These are phyloP conservation scores for Yarrowia galli DNA, from an alignment of 1,139 yeast genomes.

Conservation along the genomic window DNA sequence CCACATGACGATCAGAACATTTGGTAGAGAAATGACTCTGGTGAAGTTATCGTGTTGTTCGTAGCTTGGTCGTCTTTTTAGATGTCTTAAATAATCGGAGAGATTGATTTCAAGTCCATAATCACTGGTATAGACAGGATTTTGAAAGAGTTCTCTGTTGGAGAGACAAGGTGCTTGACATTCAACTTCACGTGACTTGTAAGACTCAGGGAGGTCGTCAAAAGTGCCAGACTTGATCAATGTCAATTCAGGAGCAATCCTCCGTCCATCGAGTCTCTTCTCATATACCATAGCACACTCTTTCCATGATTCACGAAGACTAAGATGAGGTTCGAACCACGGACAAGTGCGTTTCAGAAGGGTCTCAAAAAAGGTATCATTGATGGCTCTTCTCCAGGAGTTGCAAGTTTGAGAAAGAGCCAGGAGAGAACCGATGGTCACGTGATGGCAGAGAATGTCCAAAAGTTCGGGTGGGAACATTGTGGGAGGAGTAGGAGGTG, in stretches of 20 bases:
- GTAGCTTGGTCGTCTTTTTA: neutral
- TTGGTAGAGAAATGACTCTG: neutral
- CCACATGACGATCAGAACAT: neutral
- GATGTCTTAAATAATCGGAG: neutral
- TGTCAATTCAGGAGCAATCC: no score
- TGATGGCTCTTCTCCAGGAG: neutral
- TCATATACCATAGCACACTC: neutral
- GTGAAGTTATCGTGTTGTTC: neutral
- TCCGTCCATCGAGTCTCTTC: neutral
- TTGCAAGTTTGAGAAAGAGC: neutral
- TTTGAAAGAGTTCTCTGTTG: neutral
- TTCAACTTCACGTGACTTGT: no score
- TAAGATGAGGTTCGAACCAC: neutral
- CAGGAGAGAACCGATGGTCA: neutral
- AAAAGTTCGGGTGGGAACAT: neutral
- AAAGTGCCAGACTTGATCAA: no score
- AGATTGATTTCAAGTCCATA: neutral
- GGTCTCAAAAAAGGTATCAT: neutral
- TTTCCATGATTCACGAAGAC: neutral
- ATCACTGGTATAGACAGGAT: neutral
- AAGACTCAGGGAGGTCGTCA: no score
- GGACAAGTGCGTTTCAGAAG: neutral
- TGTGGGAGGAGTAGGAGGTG: no score
- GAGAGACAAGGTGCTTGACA: neutral
- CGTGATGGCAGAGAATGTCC: neutral